A percentile compares a stretch with the other conserved stretches of the same genome.
Conservation (phyloP, 495 filamentous ascomycete species). For the Parathielavia appendiculata region DNA sequence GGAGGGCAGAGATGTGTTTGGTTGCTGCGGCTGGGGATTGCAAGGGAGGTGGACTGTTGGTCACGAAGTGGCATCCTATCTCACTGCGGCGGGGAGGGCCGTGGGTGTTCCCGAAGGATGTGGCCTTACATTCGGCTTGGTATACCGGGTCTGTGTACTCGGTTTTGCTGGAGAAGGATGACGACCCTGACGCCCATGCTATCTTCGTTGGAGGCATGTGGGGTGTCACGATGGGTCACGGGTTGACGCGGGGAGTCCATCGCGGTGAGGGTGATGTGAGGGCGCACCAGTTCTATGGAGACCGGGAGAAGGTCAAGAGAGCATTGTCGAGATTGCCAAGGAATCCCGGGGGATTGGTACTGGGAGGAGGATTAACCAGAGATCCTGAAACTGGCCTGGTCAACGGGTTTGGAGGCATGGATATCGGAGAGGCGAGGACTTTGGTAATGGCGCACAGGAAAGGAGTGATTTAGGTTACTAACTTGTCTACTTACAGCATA, state of each 20-base stretch:
- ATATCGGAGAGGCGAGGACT: neutral
- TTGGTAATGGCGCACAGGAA: neutral
- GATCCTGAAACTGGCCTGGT: conserved; percentile 33
- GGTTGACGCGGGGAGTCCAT: conserved; percentile 18
- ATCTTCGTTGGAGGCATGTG: conserved; percentile 37
- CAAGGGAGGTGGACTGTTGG: conserved; percentile 15
- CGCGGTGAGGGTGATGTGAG: conserved; percentile 33
- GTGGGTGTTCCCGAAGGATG: conserved; percentile 37
- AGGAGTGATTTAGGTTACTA: neutral
- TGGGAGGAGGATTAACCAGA: conserved; percentile 34
- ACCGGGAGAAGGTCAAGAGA: conserved; percentile 31
- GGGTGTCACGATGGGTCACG: conserved; percentile 45
- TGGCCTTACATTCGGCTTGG: conserved; percentile 20
- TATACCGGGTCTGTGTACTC: conserved; percentile 43
- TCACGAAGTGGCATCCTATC: conserved; percentile 45
- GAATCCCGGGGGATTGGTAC: conserved; percentile 31
- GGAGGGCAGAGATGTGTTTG: conserved; percentile 17
- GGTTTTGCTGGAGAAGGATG: conserved; percentile 37
- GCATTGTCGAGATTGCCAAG: conserved; percentile 26
- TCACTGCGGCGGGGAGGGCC: neutral
- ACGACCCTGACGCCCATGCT: conserved; percentile 36
- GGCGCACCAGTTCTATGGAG: conserved; percentile 41
- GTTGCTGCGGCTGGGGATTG: conserved; percentile 6
- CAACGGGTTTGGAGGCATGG: conserved; percentile 32
- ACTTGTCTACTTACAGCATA: neutral